Evolutionary conservation across 78 protist genomes (phyloP).

Genomic region (Trichosphaerium sp.): DNA sequence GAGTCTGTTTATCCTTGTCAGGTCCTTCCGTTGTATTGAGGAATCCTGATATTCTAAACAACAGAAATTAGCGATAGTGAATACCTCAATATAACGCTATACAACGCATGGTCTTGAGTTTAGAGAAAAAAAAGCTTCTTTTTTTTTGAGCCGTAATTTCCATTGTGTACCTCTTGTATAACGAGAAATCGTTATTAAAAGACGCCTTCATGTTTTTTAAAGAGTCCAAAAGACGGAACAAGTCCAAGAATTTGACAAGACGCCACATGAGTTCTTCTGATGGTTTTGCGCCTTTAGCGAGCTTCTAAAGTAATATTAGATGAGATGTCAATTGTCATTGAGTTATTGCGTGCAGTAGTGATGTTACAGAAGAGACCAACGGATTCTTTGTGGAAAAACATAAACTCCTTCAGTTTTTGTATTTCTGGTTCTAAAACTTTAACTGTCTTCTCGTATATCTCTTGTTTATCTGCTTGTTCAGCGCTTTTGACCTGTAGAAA

Average conservation of each 20-base stretch:
- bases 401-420: conserved; percentile 45
- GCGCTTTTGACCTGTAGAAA: conserved; percentile 22
- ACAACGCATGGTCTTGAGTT: background rate
- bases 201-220: conserved; percentile 79
- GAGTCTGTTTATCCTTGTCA: conserved; percentile 44
- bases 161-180: conserved; percentile 58
- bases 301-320: conserved; percentile 24
- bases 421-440: conserved; percentile 53
- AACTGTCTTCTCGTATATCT: conserved; percentile 38
- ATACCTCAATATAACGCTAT: background rate
- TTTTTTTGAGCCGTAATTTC: background rate
- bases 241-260: conserved; percentile 38
- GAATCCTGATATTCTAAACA: conserved; percentile 29
- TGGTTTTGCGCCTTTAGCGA: conserved; percentile 11
- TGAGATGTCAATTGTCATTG: background rate
- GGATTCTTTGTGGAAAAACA: conserved; percentile 26
- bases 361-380: conserved; percentile 17
- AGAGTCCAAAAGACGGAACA: conserved; percentile 53
- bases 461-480: conserved; percentile 48
- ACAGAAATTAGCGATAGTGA: background rate
- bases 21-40: conserved; percentile 26
- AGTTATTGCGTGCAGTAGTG: too few relatives aligned
- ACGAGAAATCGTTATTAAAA: conserved; percentile 73
- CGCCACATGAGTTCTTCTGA: conserved; percentile 29
- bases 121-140: background rate